Base-by-base conservation (phyloP, 2,329 filamentous ascomycete genomes). In the Uncinocarpus reesii region DNA sequence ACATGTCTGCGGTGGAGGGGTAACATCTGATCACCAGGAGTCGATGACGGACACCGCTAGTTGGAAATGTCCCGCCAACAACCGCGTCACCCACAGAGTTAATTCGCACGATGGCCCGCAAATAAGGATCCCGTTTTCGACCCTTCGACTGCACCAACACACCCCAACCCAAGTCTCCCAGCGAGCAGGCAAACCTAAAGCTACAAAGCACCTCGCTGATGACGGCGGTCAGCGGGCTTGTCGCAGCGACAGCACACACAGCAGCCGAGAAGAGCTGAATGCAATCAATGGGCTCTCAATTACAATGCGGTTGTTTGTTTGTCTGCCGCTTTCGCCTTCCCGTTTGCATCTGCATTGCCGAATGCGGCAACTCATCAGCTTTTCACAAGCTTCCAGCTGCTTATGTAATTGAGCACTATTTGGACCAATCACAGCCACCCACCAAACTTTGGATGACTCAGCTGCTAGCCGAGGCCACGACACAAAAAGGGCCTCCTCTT, bases 1-100 rank as follows among this genome's bases (percentile, higher is more conserved):
- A 48, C 38, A 48, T 37, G 37, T 43, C 40, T 42, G 43, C 28
- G 36, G 41, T 42, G 46, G 46, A 48, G 46, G 46, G 46, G 46
- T 42, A 43, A 32, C 46, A 48, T 48, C 20, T 7, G 24, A 26
- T 16, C 3, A 21, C 36, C 11, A 24, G 26, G n/a, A n/a, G n/a
- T 5, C 3, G 11, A 40, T 21, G 11, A 26, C 26, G 8, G 45
- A 41, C 45, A 40, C 20, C 36, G 20, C 26, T 41, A 24, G 16
- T 31, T 46, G 43, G 24, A 6, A 40, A 8, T 16, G 35, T 11
- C n/a, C 35, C 36, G 26, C 18, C 24, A 47, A 35, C 45, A 4
- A 18, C 34, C 32, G 34, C 34, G 10, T 37, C 5, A 46, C 11
- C 42, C 29, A 36, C 42, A 37, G 40, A 42, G 29, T 23, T 43